Conservation (phyloP, 306 rosid genomes). For the Castanopsis chinensis region DNA sequence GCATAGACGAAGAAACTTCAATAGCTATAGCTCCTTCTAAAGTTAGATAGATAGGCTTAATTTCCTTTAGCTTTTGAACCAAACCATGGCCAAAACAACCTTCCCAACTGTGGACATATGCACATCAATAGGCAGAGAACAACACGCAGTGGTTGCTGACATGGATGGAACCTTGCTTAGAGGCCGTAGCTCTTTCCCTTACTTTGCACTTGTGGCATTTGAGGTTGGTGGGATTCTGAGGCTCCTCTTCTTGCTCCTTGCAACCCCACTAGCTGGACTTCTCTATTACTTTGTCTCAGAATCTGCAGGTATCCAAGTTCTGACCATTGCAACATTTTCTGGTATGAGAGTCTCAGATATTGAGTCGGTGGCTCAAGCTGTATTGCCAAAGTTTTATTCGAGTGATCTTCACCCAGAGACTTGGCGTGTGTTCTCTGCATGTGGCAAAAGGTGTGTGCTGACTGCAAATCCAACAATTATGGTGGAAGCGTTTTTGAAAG, state of each 20-base stretch:
- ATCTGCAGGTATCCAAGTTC: conserved; percentile 66
- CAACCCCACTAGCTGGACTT: conserved; percentile 62
- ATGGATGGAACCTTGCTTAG: conserved; percentile 82
- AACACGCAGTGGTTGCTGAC: conserved; percentile 74
- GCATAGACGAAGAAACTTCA: not conserved
- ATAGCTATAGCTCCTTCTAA: too few relatives aligned
- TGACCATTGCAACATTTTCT: conserved; percentile 51
- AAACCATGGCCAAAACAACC: not conserved
- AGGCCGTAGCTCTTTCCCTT: conserved; percentile 81
- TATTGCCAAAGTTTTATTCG: conserved; percentile 69
- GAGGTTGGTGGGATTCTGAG: conserved; percentile 72
- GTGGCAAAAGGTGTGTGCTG: conserved; percentile 55
- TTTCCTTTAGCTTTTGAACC: not conserved
- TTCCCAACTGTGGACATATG: conserved; percentile 63
- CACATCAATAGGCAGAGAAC: conserved; percentile 54
- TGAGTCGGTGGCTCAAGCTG: conserved; percentile 75
- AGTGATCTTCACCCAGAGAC: conserved; percentile 56
- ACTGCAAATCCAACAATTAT: conserved; percentile 78
- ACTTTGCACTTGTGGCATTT: conserved; percentile 70
- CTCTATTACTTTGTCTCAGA: conserved; percentile 74
- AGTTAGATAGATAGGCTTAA: not conserved
- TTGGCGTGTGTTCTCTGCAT: conserved; percentile 74
- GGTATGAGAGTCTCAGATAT: conserved; percentile 57
- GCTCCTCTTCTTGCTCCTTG: conserved; percentile 56
- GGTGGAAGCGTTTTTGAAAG: conserved; percentile 78